Percentiles rank a stretch among this genome's conserved stretches.
phyloP scores from a whole-genome alignment of 2,329 filamentous ascomycete genomes.

The Penicillium sp. region DNA sequence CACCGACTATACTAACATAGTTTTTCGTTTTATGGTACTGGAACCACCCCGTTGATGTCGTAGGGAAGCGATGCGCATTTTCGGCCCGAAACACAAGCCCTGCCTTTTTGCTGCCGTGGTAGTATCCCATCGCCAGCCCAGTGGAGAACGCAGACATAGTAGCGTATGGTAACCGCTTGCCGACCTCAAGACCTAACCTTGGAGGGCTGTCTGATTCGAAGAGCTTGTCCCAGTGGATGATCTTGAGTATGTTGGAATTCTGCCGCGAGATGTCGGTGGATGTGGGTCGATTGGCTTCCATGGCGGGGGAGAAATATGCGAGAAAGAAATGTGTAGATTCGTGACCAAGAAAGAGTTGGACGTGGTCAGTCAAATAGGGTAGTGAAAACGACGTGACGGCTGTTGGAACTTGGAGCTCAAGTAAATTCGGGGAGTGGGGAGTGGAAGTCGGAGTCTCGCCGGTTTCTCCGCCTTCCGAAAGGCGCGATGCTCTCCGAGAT shows the following conservation, averaged over 20 bases:
- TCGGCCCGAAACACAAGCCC: constrained; percentile 88
- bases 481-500: constrained; percentile 4
- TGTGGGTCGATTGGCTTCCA: constrained; percentile 14
- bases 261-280: constrained; percentile 16
- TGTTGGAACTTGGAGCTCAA: constrained; percentile 10
- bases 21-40: constrained; percentile 99
- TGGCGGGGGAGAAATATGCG: constrained; percentile 1
- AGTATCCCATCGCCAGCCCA: constrained; percentile 67
- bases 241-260: constrained; percentile 26
- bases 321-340: not conserved
- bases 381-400: not conserved
- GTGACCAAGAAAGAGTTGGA: too few species aligned
- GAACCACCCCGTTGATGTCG: constrained; percentile 82
- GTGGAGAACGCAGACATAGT: constrained; percentile 60
- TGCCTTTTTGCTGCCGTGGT: constrained; percentile 68
- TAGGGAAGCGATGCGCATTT: constrained; percentile 89
- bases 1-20: constrained; percentile 76
- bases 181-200: constrained; percentile 60
- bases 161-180: constrained; percentile 63
- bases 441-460: constrained; percentile 5
- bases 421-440: constrained; percentile 9
- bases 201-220: constrained; percentile 39
- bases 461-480: constrained; percentile 22
- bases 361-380: not conserved
- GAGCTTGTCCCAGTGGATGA: constrained; percentile 37